Base-by-base conservation (phyloP, 345 rosid genomes). In the Punica granatum region DNA sequence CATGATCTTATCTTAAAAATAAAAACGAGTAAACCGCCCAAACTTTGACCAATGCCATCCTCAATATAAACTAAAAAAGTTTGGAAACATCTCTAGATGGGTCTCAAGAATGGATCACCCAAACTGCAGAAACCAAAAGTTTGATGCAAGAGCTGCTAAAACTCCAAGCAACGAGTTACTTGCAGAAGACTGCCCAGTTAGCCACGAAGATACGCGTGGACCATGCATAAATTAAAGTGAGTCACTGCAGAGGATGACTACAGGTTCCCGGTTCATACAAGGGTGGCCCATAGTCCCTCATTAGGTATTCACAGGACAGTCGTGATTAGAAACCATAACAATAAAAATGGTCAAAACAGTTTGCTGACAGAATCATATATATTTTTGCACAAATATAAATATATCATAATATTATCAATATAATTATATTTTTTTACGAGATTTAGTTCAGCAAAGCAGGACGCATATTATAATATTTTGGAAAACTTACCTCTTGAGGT, bases 401-500 rank as follows among this genome's bases (percentile, higher is more conserved):
- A n/a, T n/a, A n/a, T n/a, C n/a, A n/a, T n/a, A n/a, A n/a, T n/a
- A n/a, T n/a, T n/a, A n/a, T n/a, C n/a, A n/a, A n/a, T n/a, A n/a
- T n/a, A n/a, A n/a, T n/a, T n/a, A n/a, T n/a, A n/a, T n/a, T 28
- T 12, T 18, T 11, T 5, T 51, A 51, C n/a, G 28, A 51, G 28
- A 3, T 51, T 7, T 7, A 51, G 58, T n/a, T 23, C 58, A 51
- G 23, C 12, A 21, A 13, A 51, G 30, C 61, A 56, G 9, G 16
- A 28, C 2, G 34, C 26, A 25, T 5, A 25, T 10, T 53, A 11
- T 7, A 44, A 3, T 51, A 5, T 51, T 23, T 19, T 31, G n/a
- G 32, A 64, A 70, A 74, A 75, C 82, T 84, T 81, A 90, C 97
- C 89, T 33, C 48, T 35, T 33, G 93, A 77, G 3, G 66, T 78